Evolutionary conservation across 2,329 filamentous ascomycete genomes (phyloP), one percentile per base, ranked within the genome.

Genomic region (Talaromyces sp.): DNA sequence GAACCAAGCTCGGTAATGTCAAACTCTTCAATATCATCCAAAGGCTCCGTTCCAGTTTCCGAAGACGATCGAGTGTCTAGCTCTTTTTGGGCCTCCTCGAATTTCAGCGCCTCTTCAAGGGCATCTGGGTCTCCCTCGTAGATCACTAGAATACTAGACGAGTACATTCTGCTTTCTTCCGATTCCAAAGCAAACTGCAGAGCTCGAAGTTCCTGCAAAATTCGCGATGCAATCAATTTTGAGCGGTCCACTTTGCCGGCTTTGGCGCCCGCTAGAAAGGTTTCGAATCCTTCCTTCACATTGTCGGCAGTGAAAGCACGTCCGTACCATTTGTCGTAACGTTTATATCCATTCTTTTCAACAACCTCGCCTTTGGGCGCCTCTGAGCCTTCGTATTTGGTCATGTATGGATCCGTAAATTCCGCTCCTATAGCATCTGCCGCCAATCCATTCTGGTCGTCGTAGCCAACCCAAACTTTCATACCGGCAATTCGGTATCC

Each of bases 251-350:
- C 71, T 9, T 72, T 72, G 60, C 77, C 79, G 41, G 72, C 74
- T 67, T 77, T 76, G 37, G 78, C 76, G 4, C 82, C 79, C 9
- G 79, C 77, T 35, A 89, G 79, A 70, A 85, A 90, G 8, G 83
- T 82, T 48, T 81, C 78, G 66, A 90, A 87, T 0, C 83, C 87
- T 33, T 84, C 79, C 22, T 81, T 78, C 14, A 89, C 82, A 67
- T 83, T 87, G 1, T 83, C 76, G 0, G 80, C 79, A 11, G 73
- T 82, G 73, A 89, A 86, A 1, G 82, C 81, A 33, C 87, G 82
- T 3, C 88, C 88, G 68, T 89, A 90, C 77, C 85, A 82, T 72
- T 89, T 90, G 73, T 88, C 87, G 72, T 87, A 90, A 14, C 83
- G 81, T 71, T 82, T 83, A 72, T 85, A 88, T 11, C 82, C 81